phyloP scores from a whole-genome alignment of 768 basidiomycete genomes.

The Russula vinacea region DNA sequence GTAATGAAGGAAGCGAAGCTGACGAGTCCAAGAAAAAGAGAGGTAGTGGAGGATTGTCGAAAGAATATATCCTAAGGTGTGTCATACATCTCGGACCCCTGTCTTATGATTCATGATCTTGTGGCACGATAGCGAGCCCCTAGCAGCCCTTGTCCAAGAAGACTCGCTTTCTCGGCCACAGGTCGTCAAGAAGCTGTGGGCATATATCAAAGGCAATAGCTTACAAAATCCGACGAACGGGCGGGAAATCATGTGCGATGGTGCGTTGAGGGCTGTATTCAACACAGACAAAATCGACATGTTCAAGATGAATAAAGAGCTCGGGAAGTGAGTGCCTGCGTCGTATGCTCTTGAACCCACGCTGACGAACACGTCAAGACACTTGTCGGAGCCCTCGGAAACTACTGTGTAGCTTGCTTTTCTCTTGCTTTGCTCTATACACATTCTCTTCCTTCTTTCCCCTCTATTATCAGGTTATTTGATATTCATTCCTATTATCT shows the following conservation, averaged over 20 bases:
- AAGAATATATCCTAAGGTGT: constrained; percentile 73
- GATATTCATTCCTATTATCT: constrained; percentile 22
- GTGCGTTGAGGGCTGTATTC: constrained; percentile 68
- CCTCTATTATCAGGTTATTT: constrained; percentile 19
- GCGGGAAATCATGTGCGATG: constrained; percentile 84
- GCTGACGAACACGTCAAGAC: constrained; percentile 19
- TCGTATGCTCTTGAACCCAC: not conserved
- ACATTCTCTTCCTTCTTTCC: not conserved
- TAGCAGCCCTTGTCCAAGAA: constrained; percentile 65
- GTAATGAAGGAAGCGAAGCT: constrained; percentile 35
- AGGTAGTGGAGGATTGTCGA: constrained; percentile 64
- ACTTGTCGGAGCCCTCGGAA: constrained; percentile 27
- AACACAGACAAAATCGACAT: constrained; percentile 80
- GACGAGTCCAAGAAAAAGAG: constrained; percentile 45
- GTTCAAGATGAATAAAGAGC: constrained; percentile 93
- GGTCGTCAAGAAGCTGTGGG: constrained; percentile 88
- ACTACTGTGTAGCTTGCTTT: constrained; percentile 23
- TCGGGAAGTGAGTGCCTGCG: constrained; percentile 58
- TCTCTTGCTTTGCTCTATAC: not conserved
- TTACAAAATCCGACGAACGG: constrained; percentile 84
- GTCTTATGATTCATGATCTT: constrained; percentile 16
- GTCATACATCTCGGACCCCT: constrained; percentile 24
- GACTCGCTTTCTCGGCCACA: constrained; percentile 80
- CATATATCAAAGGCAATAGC: constrained; percentile 75
- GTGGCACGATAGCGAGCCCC: constrained; percentile 55